Evolutionary conservation across 2,329 filamentous ascomycete genomes (phyloP).

Genomic region (Colletotrichum gloeosporioides): DNA sequence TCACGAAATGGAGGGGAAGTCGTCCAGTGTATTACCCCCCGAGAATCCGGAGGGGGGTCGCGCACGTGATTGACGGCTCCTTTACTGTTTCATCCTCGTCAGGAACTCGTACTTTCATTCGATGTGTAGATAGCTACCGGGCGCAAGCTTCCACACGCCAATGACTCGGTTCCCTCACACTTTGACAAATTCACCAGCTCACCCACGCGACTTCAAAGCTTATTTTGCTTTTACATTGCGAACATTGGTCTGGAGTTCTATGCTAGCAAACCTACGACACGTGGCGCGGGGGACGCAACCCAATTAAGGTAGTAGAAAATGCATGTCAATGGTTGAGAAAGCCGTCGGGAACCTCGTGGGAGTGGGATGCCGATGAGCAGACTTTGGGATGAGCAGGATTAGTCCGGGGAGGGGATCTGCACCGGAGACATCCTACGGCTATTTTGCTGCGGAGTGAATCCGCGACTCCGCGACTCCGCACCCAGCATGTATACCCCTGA

Average conservation of each 20-base stretch:
- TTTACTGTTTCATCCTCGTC: background rate
- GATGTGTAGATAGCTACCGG: background rate
- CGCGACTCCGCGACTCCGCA: background rate
- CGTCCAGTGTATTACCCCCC: background rate
- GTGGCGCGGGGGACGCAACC: background rate
- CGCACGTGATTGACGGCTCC: background rate
- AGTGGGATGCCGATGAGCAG: background rate
- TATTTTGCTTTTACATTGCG: fast-evolving
- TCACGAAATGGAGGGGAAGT: background rate
- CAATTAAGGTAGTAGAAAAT: background rate
- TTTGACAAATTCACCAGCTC: background rate
- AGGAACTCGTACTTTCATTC: background rate
- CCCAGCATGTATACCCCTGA: background rate
- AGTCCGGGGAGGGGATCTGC: background rate
- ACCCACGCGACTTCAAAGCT: background rate
- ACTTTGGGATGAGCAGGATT: background rate
- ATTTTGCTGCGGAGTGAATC: background rate
- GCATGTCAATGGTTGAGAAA: background rate
- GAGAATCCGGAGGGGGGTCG: background rate
- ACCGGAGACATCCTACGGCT: fast-evolving
- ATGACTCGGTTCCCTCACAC: background rate
- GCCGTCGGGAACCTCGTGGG: background rate
- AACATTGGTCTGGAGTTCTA: too few species aligned
- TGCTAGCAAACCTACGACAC: background rate
- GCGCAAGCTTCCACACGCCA: background rate